Evolutionary conservation across 371 early-diverging fungal species (phyloP), one percentile per base, ranked within the genome.

Genomic region (Mortierella sp.): DNA sequence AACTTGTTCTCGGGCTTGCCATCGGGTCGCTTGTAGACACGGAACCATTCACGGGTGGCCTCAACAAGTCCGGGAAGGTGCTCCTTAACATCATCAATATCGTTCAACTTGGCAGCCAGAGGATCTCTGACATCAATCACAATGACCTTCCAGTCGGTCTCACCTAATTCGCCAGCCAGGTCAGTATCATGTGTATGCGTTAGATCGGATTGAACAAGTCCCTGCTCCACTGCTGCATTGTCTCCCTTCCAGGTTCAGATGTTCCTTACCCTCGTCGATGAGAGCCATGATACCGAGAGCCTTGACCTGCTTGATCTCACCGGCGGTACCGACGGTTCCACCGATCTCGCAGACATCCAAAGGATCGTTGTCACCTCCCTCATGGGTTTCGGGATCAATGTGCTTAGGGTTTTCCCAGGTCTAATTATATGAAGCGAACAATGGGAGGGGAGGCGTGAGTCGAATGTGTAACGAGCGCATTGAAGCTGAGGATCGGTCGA

Each of bases 121-220:
- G 95, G 96, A 85, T 99, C 99, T 71, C 91, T 95, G 67, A 93
- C 83, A 81, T 98, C 98, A 64, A 99, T 97, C 63, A 91, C 96
- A 61, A 99, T 85, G 50, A 99, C 87, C 85, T 99, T 99, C 99
- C 99, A 99, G 89, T 99, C 99, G 41, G 99, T 98, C 86, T 99
- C 99, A 58, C 96, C 89, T 79, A 80, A 23, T 26, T 28, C 48
- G 31, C 14, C 13, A 49, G n/a, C n/a, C 18, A 16, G 26, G 30
- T 27, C 42, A 27, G 41, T 19, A 34, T n/a, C n/a, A n/a, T n/a
- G n/a, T n/a, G n/a, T n/a, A n/a, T n/a, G n/a, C n/a, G n/a, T n/a
- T n/a, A n/a, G n/a, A 68, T 26, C 28, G 34, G 0, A 43, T 56
- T 13, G 34, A 26, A 42, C 16, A 45, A 10, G n/a, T 26, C 48